Base-by-base conservation (phyloP, 768 basidiomycete genomes). In the Russula griseocarnosa region DNA sequence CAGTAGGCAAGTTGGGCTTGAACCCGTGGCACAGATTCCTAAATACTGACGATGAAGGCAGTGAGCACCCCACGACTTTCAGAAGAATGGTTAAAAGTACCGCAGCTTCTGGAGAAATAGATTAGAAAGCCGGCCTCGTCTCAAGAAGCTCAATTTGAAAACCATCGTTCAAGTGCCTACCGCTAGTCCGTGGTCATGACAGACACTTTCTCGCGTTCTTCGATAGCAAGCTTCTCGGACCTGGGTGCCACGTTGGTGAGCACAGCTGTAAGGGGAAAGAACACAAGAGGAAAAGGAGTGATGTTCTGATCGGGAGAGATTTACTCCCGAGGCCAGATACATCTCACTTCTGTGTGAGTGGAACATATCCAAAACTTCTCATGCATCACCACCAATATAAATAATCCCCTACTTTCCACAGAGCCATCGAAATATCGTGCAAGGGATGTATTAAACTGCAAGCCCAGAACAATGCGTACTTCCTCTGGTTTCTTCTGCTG, bases 261-360 rank as follows among this genome's bases (percentile, higher is more conserved):
- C 8, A 42, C 26, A 28, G 16, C 22, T 0, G 49, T 51, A 51
- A 51, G 36, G 26, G 34, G 34, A 49, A 34, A 58, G 20, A 3
- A 11, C 10, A 22, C 28, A 24, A 32, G n/a, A 52, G n/a, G 40
- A 30, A 34, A 3, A 18, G 26, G 49, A 16, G 42, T 3, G 22
- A 22, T 5, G 18, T 20, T 18, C 50, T 28, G 40, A 22, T 46
- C 22, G 34, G 28, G 53, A 14, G 18, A 36, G 60, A 61, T 49
- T 55, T 49, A 36, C 53, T 55, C 49, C 54, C 54, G 60, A 8
- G 34, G 54, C 53, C 24, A 55, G 32, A 58, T 38, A 20, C 32
- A 51, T 58, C 46, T 24, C 11, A 5, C n/a, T 10, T 22, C 26
- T 2, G 10, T 16, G 49, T 51, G 30, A 58, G 58, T 52, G 36